Base-by-base conservation (phyloP, 2,329 filamentous ascomycete species). In the Fusarium duplospermum region DNA sequence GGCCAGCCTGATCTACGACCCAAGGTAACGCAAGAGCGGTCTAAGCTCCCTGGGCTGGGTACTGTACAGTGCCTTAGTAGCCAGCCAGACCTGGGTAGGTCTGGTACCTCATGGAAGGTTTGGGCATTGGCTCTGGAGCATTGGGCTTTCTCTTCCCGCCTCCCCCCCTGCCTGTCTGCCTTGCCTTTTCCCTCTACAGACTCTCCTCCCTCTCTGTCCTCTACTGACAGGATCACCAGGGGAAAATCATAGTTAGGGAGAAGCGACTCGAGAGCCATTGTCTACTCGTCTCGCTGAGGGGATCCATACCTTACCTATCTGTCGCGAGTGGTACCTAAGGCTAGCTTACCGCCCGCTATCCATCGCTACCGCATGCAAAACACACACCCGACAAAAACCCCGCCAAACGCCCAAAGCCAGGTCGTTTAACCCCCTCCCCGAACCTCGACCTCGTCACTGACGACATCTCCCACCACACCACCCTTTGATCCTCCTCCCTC, bases 401-500 rank as follows among this genome's bases (percentile, higher is more conserved):
- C 78, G 77, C 76, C 76, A 76, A 72, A 67, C 24, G 52, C 64
- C 74, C 72, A 78, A 73, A 70, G 62, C 47, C 62, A 24, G 24
- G 24, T 67, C 64, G 64, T 64, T 67, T 66, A 70, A 72, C 50
- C 67, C 65, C 69, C 71, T 69, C 67, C 63, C 62, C 67, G 64
- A 74, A 69, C 71, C 71, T 76, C 78, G 68, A 74, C 74, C 74
- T 77, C 78, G 75, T 80, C 78, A 82, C 81, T 82, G 81, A 82
- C 81, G 81, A 82, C 81, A 82, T 82, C 75, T 76, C 76, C 77
- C 71, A 77, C 77, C 74, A 79, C 77, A 76, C 76, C 73, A 76
- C 72, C 73, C 69, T 63, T 73, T 73, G 67, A 68, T 70, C 67
- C 59, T 74, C 67, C 62, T 70, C 68, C 65, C 60, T 40, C 54